phyloP scores from a whole-genome alignment of 176 grass and related monocot genomes.

The Cocos nucifera region DNA sequence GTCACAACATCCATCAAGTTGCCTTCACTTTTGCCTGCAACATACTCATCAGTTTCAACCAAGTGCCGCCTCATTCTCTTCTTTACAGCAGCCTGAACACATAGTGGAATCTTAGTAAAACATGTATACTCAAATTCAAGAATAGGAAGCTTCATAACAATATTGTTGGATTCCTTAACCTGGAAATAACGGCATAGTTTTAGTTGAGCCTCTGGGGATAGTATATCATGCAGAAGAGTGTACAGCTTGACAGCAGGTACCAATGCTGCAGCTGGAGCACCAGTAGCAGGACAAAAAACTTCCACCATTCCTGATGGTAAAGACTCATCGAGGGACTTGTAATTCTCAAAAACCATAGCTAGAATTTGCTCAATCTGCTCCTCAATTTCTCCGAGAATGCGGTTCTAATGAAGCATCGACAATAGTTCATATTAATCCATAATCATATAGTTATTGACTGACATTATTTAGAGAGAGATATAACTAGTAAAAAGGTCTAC shows the following conservation, averaged over 20 bases:
- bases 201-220: conserved; percentile 93
- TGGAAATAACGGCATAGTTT: conserved; percentile 94
- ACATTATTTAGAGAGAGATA: no score
- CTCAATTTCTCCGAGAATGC: conserved; percentile 83
- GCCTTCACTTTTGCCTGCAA: conserved; percentile 55
- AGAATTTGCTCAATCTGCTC: conserved; percentile 88
- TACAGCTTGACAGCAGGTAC: conserved; percentile 86
- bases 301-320: conserved; percentile 61
- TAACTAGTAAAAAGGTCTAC: no score
- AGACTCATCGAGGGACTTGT: conserved; percentile 89
- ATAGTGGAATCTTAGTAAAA: conserved; percentile 1
- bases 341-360: conserved; percentile 83
- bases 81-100: conserved; percentile 72
- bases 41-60: conserved; percentile 88
- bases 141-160: neutral
- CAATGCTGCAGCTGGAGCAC: conserved; percentile 61
- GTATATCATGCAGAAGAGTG: conserved; percentile 85
- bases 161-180: conserved; percentile 28
- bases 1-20: conserved; percentile 61
- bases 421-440: conserved; percentile 3
- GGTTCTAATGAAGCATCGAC: conserved; percentile 51
- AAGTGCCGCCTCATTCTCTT: conserved; percentile 78
- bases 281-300: conserved; percentile 69
- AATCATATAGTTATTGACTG: no score
- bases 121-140: conserved; percentile 19